Percentiles rank a stretch among this genome's conserved stretches.
Evolutionary conservation across 345 rosid species (phyloP).

Genomic region (Brassica incana): DNA sequence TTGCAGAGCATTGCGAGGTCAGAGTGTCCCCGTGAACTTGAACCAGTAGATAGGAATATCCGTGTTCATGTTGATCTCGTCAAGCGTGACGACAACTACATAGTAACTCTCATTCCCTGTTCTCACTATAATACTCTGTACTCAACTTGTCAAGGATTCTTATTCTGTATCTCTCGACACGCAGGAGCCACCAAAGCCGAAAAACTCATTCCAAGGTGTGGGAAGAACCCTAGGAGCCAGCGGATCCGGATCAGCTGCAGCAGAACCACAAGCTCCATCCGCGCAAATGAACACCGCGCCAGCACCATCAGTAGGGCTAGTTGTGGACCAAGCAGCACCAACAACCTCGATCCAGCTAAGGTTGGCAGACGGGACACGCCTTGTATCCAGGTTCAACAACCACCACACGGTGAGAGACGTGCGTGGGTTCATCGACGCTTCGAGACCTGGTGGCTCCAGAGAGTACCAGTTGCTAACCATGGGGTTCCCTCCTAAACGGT

Average conservation of each 20-base stretch:
- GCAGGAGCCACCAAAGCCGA: constrained; percentile 60
- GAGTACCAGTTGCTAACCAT: constrained; percentile 76
- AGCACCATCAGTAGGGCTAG: constrained; percentile 54
- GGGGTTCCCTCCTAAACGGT: constrained; percentile 95
- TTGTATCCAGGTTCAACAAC: constrained; percentile 39
- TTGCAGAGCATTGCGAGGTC: constrained; percentile 75
- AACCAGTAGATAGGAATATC: constrained; percentile 60
- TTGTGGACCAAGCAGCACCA: constrained; percentile 54
- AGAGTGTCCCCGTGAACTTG: constrained; percentile 82
- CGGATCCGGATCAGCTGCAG: constrained; percentile 38
- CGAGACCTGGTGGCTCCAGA: constrained; percentile 66
- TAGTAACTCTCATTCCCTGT: constrained; percentile 39
- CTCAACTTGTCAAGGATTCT: not conserved
- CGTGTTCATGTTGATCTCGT: constrained; percentile 70
- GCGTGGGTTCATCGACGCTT: constrained; percentile 79
- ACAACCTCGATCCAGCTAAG: constrained; percentile 72
- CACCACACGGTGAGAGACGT: constrained; percentile 78
- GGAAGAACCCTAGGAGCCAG: constrained; percentile 81
- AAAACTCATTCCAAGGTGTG: constrained; percentile 57
- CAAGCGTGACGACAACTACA: constrained; percentile 67
- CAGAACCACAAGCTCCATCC: constrained; percentile 45
- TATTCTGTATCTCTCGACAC: constrained; percentile 42
- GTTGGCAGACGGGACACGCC: constrained; percentile 60
- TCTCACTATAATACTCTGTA: not conserved
- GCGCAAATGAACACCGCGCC: constrained; percentile 48